A percentile compares a stretch with the other conserved stretches of the same genome.
phyloP scores from a whole-genome alignment of 768 basidiomycete species.

The Lactarius indigo region DNA sequence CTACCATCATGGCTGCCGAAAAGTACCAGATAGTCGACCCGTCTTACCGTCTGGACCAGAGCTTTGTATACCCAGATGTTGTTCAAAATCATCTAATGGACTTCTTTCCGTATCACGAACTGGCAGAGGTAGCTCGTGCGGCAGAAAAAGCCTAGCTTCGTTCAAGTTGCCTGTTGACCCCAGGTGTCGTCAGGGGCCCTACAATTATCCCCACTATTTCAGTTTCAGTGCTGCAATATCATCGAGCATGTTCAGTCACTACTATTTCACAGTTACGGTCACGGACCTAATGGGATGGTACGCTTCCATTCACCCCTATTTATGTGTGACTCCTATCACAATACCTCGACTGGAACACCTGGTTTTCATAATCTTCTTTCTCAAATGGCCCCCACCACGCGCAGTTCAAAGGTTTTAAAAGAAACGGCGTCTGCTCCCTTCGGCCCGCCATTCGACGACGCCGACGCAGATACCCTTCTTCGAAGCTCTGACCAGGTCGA shows the following conservation, averaged over 20 bases:
- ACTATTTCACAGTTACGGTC: not conserved
- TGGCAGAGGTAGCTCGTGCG: not conserved
- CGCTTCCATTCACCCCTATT: not conserved
- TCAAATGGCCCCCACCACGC: no score
- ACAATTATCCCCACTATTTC: no score
- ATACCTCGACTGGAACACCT: no score
- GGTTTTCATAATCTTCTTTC: no score
- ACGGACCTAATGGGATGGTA: not conserved
- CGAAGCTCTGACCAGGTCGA: conserved; percentile 10
- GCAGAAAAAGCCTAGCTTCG: not conserved
- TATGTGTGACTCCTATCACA: not conserved
- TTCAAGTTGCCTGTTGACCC: not conserved
- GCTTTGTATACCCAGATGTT: not conserved
- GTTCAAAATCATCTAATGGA: not conserved
- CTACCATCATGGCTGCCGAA: not conserved
- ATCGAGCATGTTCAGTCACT: not conserved
- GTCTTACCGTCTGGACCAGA: not conserved
- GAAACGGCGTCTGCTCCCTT: not conserved
- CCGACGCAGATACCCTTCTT: not conserved
- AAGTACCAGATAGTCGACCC: not conserved
- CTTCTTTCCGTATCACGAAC: not conserved
- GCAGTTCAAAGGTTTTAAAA: not conserved
- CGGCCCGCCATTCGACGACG: not conserved
- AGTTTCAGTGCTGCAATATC: not conserved
- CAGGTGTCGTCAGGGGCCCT: not conserved